These are phyloP conservation scores for Trypanosoma cruzi DNA, from an alignment of 208 protist genomes.

Conservation along the genomic window DNA sequence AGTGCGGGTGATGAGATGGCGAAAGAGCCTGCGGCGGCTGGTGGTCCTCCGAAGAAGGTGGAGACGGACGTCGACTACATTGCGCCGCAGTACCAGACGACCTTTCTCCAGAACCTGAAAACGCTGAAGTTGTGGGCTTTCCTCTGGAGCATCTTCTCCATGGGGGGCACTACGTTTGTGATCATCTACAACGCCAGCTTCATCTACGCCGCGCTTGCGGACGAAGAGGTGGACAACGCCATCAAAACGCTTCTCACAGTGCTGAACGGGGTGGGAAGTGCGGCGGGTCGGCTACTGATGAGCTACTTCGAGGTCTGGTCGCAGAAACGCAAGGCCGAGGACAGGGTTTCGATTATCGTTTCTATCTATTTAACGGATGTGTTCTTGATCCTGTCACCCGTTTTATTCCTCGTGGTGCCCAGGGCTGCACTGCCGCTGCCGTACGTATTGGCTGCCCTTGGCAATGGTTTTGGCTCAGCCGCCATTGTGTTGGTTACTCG, in stretches of 20 bases:
- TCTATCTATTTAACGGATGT: slow-evolving; percentile 22
- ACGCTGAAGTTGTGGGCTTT: slow-evolving; percentile 25
- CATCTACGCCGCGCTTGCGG: slow-evolving; percentile 17
- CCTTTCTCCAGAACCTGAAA: slow-evolving; percentile 21
- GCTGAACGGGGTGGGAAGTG: slow-evolving; percentile 29
- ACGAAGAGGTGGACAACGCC: slow-evolving; percentile 16
- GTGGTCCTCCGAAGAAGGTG: too few species aligned
- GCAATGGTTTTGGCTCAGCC: slow-evolving; percentile 29
- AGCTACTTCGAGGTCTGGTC: slow-evolving; percentile 23
- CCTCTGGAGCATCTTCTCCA: slow-evolving; percentile 26
- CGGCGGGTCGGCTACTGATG: slow-evolving; percentile 22
- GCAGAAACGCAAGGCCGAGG: slow-evolving; percentile 15
- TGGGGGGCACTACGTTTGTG: slow-evolving; percentile 25
- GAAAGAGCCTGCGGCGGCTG: too few species aligned
- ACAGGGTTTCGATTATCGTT: slow-evolving; percentile 30
- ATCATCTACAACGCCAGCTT: slow-evolving; percentile 21
- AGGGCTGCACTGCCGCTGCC: slow-evolving; percentile 38
- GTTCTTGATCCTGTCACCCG: slow-evolving; percentile 1
- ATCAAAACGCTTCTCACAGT: slow-evolving; percentile 25
- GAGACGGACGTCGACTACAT: too few species aligned
- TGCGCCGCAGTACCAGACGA: slow-evolving; percentile 24
- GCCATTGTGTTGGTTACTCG: slow-evolving; percentile 22
- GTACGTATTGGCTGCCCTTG: slow-evolving; percentile 27
- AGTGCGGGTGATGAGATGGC: too few species aligned
- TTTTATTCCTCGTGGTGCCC: slow-evolving; percentile 42